Evolutionary conservation across 75 land plant genomes (phyloP).

Genomic region (Selaginella tamariscina): DNA sequence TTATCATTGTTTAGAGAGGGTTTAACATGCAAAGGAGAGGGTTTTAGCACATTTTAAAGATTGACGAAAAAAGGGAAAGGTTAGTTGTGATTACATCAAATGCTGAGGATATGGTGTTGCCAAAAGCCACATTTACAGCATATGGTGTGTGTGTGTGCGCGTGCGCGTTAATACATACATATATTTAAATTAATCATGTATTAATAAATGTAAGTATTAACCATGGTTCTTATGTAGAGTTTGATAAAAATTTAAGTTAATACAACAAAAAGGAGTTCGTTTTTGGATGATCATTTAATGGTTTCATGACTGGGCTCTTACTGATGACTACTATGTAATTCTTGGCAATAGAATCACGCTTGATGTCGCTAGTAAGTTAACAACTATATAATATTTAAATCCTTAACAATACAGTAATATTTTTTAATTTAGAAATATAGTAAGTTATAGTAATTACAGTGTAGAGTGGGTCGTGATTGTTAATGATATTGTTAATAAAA

Average conservation of each 20-base stretch:
- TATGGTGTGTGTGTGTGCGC: conserved; percentile 51
- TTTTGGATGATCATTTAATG: conserved; percentile 53
- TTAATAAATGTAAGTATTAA: too few species aligned
- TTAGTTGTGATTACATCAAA: conserved; percentile 50
- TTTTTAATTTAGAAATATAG: background rate
- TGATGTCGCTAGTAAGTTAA: conserved; percentile 40
- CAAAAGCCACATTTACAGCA: conserved; percentile 47
- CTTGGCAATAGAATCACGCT: conserved; percentile 63
- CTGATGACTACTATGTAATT: conserved; percentile 50
- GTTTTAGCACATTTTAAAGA: conserved; percentile 58
- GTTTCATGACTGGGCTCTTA: conserved; percentile 83
- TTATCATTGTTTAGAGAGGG: too few species aligned
- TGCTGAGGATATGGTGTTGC: conserved; percentile 71
- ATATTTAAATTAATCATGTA: too few species aligned
- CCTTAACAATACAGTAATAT: too few species aligned
- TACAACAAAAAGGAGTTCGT: conserved; percentile 38
- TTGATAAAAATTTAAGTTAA: conserved; percentile 40
- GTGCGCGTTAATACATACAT: too few species aligned
- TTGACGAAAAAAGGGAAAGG: conserved; percentile 43
- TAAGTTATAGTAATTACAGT: background rate
- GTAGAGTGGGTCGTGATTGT: background rate
- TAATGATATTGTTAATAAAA: background rate
- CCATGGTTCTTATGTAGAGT: conserved; percentile 47
- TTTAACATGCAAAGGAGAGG: conserved; percentile 57
- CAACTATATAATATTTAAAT: too few species aligned